Conservation (phyloP, 768 basidiomycete species). For the Hericium erinaceus region DNA sequence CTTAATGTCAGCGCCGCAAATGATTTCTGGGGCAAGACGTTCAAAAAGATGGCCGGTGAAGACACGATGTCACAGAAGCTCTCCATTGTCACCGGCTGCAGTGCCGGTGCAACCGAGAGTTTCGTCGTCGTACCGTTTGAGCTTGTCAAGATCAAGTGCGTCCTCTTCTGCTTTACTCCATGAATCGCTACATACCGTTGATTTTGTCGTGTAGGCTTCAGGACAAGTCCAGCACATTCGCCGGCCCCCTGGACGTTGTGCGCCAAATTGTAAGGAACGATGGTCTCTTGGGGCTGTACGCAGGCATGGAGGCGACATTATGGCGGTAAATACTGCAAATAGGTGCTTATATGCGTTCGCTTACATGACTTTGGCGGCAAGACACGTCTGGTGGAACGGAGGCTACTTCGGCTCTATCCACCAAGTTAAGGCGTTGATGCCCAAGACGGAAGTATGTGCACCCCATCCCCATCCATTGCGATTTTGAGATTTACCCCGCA, state of each 20-base stretch:
- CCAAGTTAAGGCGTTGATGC: conserved; percentile 70
- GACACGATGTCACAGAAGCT: conserved; percentile 81
- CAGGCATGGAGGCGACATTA: conserved; percentile 95
- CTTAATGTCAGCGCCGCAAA: conserved; percentile 50
- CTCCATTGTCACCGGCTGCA: conserved; percentile 86
- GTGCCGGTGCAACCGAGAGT: conserved; percentile 93
- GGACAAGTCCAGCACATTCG: conserved; percentile 85
- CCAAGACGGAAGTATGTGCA: conserved; percentile 68
- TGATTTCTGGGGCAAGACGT: conserved; percentile 94
- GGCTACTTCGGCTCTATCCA: conserved; percentile 94
- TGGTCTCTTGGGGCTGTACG: conserved; percentile 80
- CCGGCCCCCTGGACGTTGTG: conserved; percentile 88
- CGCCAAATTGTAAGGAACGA: conserved; percentile 68
- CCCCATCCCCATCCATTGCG: neutral
- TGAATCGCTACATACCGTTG: too few relatives aligned
- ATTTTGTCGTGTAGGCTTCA: conserved; percentile 57
- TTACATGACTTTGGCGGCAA: conserved; percentile 18
- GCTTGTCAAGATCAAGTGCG: conserved; percentile 79
- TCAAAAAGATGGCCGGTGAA: conserved; percentile 50
- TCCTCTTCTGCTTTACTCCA: neutral
- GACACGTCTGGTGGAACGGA: conserved; percentile 88
- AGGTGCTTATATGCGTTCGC: neutral
- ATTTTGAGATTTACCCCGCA: neutral
- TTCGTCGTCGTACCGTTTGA: conserved; percentile 96
- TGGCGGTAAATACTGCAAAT: conserved; percentile 59